A percentile compares a stretch with the other conserved stretches of the same genome.
Evolutionary conservation across 495 filamentous ascomycete genomes (phyloP).

Genomic region (Tuber brumale): DNA sequence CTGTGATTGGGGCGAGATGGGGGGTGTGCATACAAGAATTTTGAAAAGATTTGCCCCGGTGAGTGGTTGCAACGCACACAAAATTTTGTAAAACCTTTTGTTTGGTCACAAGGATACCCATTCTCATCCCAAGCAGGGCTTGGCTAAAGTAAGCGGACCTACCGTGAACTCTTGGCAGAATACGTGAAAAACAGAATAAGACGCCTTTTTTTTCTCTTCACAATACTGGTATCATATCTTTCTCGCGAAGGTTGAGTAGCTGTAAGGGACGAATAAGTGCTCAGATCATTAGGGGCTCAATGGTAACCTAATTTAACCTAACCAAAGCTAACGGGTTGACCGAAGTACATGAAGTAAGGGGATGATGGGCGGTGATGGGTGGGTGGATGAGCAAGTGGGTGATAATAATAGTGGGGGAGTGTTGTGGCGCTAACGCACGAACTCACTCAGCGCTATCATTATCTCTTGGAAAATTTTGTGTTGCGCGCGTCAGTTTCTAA

Average conservation of each 20-base stretch:
- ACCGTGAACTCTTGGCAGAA: not conserved
- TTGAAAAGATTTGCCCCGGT: no score
- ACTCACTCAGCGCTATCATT: not conserved
- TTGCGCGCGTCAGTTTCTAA: no score
- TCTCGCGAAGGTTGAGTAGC: not conserved
- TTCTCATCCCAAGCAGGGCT: not conserved
- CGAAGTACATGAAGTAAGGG: not conserved
- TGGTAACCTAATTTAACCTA: not conserved
- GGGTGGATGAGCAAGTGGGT: not conserved
- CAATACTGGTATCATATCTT: accelerated
- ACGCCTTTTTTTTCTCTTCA: not conserved
- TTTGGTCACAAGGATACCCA: no score
- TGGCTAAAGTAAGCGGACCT: not conserved
- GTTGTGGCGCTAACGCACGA: not conserved
- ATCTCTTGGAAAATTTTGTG: no score
- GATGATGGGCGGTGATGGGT: not conserved
- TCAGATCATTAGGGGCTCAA: not conserved
- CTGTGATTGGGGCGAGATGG: not conserved
- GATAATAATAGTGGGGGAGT: not conserved
- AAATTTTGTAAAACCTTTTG: no score
- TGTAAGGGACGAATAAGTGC: not conserved
- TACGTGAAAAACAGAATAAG: not conserved
- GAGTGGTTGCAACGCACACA: no score
- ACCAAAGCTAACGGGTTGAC: not conserved
- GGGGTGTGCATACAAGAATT: no score